Conservation (phyloP, 2,329 filamentous ascomycete species). For the Exserohilum turcica region DNA sequence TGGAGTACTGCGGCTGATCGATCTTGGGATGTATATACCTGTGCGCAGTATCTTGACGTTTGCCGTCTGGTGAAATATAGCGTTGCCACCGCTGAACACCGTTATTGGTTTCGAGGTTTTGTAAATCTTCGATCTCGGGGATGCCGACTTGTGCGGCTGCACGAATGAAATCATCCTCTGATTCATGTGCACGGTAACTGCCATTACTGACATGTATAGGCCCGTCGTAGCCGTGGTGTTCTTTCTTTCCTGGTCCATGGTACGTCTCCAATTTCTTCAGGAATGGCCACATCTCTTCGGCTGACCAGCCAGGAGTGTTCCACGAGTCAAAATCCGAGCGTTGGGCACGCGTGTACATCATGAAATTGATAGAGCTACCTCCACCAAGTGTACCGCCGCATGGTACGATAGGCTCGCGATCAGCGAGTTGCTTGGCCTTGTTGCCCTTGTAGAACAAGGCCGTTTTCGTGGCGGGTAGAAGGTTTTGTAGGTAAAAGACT, state of each 20-base stretch:
- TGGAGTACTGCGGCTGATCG: constrained; percentile 57
- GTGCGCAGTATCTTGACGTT: constrained; percentile 64
- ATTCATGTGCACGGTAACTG: constrained; percentile 48
- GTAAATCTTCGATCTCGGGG: constrained; percentile 59
- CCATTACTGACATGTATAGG: constrained; percentile 62
- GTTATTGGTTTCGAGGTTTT: constrained; percentile 56
- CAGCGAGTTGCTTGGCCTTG: constrained; percentile 53
- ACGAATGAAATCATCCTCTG: constrained; percentile 58
- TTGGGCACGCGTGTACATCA: constrained; percentile 54
- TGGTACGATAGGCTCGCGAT: constrained; percentile 53
- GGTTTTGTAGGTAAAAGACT: constrained; percentile 56
- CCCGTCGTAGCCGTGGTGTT: constrained; percentile 59
- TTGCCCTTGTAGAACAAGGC: constrained; percentile 60
- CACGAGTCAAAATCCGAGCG: constrained; percentile 58
- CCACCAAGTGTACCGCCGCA: constrained; percentile 64
- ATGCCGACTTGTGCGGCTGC: constrained; percentile 57
- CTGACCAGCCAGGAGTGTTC: constrained; percentile 59
- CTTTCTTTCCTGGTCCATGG: constrained; percentile 53
- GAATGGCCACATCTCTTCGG: constrained; percentile 59
- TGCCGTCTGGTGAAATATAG: constrained; percentile 59
- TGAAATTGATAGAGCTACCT: constrained; percentile 53
- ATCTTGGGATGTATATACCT: constrained; percentile 61
- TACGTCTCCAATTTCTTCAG: constrained; percentile 65
- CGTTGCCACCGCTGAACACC: constrained; percentile 53
- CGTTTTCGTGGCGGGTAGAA: constrained; percentile 56